Percentiles rank a stretch among this genome's conserved stretches.
These are phyloP conservation scores for Quillaja saponaria DNA, from an alignment of 306 rosid species.

Conservation along the genomic window DNA sequence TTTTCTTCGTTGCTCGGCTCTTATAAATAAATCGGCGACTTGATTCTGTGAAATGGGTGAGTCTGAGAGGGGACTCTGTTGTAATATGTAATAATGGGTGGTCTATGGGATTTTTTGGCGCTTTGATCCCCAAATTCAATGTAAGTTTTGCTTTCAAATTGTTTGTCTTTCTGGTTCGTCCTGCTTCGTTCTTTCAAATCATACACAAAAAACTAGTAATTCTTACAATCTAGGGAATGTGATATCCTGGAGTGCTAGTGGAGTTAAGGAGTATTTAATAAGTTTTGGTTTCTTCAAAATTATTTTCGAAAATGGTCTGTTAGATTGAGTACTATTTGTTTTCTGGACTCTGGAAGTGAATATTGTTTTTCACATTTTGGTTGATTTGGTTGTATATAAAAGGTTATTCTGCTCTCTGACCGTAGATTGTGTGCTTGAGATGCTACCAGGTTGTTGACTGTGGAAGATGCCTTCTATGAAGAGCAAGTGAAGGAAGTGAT, in stretches of 20 bases:
- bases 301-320: too few species aligned
- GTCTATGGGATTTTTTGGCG: slow-evolving; percentile 90
- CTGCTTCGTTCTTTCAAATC: too few species aligned
- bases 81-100: slow-evolving; percentile 54
- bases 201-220: too few species aligned
- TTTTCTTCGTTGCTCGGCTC: too few species aligned
- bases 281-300: too few species aligned
- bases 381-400: not conserved
- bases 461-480: slow-evolving; percentile 68
- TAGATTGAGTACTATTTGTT: too few species aligned
- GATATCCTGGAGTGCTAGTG: too few species aligned
- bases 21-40: not conserved
- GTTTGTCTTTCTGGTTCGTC: not conserved
- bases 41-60: slow-evolving; percentile 39
- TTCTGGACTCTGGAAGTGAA: too few species aligned
- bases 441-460: slow-evolving; percentile 65
- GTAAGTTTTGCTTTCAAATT: slow-evolving; percentile 40
- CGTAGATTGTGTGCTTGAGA: slow-evolving; percentile 36
- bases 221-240: too few species aligned
- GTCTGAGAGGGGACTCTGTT: too few species aligned
- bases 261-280: too few species aligned
- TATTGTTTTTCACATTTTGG: slow-evolving; percentile 12
- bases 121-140: slow-evolving; percentile 55
- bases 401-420: too few species aligned
- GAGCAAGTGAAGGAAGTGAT: slow-evolving; percentile 51